Percentiles rank a stretch among this genome's conserved stretches.
These are phyloP conservation scores for Candida tetrigidarum DNA, from an alignment of 1,139 yeast genomes.

Conservation along the genomic window DNA sequence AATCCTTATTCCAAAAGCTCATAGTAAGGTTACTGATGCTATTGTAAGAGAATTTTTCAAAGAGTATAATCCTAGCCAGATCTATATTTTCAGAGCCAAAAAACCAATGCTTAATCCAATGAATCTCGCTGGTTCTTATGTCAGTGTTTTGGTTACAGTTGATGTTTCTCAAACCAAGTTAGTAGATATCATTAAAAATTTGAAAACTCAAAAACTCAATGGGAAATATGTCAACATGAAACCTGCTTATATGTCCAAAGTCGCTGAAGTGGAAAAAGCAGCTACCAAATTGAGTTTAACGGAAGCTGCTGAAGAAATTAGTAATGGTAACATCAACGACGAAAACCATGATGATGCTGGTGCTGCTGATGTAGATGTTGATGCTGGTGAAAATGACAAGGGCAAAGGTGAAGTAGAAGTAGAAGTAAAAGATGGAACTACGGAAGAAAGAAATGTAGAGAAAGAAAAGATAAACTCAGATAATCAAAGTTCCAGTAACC, in stretches of 20 bases:
- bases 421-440: neutral
- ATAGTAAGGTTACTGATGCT: conserved; percentile 40
- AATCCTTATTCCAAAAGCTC: conserved; percentile 53
- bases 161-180: conserved; percentile 44
- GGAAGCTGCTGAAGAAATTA: conserved; percentile 1
- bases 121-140: conserved; percentile 23
- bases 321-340: neutral
- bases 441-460: neutral
- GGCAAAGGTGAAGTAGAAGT: neutral
- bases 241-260: conserved; percentile 45
- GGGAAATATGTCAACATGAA: conserved; percentile 39
- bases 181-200: conserved; percentile 44
- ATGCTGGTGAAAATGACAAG: neutral
- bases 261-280: conserved; percentile 44
- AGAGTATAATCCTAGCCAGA: conserved; percentile 49
- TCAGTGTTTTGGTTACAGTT: conserved; percentile 60
- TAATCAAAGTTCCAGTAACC: neutral
- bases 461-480: neutral
- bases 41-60: conserved; percentile 47
- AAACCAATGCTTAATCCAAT: conserved; percentile 17
- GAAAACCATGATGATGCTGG: neutral
- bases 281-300: conserved; percentile 18
- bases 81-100: conserved; percentile 46
- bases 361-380: neutral
- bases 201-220: conserved; percentile 27